Base-by-base conservation (phyloP, 257 asterid genomes). In the Rhazya stricta region DNA sequence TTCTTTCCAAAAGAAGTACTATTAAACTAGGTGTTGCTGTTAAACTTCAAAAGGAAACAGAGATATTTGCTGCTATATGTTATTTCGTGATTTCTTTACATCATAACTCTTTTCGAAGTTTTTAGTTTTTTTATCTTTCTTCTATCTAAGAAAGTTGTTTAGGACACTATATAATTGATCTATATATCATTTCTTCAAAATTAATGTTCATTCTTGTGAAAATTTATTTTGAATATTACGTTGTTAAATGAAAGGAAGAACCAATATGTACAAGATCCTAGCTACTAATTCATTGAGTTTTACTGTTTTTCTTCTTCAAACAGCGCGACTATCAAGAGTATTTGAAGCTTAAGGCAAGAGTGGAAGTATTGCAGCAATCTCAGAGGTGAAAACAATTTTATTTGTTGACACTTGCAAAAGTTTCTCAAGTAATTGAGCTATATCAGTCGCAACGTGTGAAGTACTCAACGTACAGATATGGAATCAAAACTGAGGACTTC, bases 301-400 rank as follows among this genome's bases (percentile, higher is more conserved):
- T 43, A 74, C 10, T 43, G 15, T 30, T 36, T 58, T 48, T 29
- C 21, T 76, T 67, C 57, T 68, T 66, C 51, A 73, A 79, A 80
- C 84, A 89, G 91, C 76, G 79, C 74, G 66, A 61, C 36, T 90
- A 88, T 79, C 85, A 88, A 41, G 94, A 88, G 76, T 90, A 87
- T 83, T 48, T 87, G 79, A 82, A 80, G 83, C 94, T 88, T 29
- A 90, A 90, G 84, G 85, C 79, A 76, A 84, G 78, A 69, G 91
- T 83, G 79, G 96, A 88, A 81, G 80, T 36, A 34, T 85, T 87
- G 37, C 91, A 88, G 76, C 88, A 85, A 63, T 85, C 91, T 75
- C 96, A 90, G 76, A 90, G 96, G 96, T 90, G 81, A 71, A 62
- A n/a, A n/a, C 30, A 56, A 72, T 23, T n/a, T 78, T 30, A 73